Evolutionary conservation across 805 yeast genomes (phyloP).

Genomic region (Candida hungchunana): DNA sequence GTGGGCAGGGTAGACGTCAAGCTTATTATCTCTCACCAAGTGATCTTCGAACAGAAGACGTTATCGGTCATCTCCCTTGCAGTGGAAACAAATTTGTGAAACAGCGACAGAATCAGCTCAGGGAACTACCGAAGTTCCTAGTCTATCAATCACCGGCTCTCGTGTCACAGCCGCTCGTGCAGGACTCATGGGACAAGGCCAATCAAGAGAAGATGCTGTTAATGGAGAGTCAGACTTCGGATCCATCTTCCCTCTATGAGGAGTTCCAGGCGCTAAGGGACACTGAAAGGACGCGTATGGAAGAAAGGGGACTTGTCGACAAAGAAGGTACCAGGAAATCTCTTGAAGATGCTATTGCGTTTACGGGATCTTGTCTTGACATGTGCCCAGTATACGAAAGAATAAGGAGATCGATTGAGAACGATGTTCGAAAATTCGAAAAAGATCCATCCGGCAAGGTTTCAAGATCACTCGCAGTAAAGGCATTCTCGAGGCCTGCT

Average conservation of each 20-base stretch:
- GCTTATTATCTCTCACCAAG: no score
- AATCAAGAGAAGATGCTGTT: slow-evolving; percentile 61
- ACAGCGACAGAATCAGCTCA: slow-evolving; percentile 2
- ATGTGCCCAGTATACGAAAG: slow-evolving; percentile 97
- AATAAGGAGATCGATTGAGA: slow-evolving; percentile 80
- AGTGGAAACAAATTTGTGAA: not conserved
- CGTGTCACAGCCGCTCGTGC: slow-evolving; percentile 25
- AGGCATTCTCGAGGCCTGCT: slow-evolving; percentile 94
- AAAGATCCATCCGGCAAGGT: slow-evolving; percentile 56
- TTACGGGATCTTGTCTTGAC: slow-evolving; percentile 83
- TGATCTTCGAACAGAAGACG: not conserved
- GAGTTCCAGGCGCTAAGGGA: slow-evolving; percentile 71
- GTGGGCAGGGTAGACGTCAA: no score
- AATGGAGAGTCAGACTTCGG: slow-evolving; percentile 49
- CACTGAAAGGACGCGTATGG: slow-evolving; percentile 74
- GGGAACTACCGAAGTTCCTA: slow-evolving; percentile 34
- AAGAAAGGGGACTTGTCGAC: slow-evolving; percentile 76
- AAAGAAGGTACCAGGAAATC: slow-evolving; percentile 78
- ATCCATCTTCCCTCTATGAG: slow-evolving; percentile 70
- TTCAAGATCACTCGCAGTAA: slow-evolving; percentile 61
- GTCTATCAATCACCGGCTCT: slow-evolving; percentile 34
- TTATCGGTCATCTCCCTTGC: not conserved
- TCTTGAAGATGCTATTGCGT: slow-evolving; percentile 81
- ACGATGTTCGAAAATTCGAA: slow-evolving; percentile 78
- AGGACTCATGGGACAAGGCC: slow-evolving; percentile 66